Conservation (phyloP, 2,329 filamentous ascomycete genomes). For the Tolypocladium guangdongense region DNA sequence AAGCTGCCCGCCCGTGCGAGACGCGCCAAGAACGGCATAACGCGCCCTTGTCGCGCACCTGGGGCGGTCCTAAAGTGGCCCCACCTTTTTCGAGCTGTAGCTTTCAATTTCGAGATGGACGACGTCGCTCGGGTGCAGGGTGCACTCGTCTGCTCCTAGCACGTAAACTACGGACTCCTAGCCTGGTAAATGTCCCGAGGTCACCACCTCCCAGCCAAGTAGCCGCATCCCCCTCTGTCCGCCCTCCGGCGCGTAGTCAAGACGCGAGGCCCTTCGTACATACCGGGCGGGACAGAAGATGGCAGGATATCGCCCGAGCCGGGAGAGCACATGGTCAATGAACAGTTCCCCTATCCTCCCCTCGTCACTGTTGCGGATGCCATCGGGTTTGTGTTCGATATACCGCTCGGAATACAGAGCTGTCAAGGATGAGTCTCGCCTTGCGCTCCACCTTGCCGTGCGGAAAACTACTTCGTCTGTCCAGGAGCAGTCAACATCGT, state of each 20-base stretch:
- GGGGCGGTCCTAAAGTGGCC: background rate
- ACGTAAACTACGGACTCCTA: background rate
- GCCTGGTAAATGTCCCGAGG: slow-evolving; percentile 27
- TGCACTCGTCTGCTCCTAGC: background rate
- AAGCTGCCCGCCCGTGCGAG: background rate
- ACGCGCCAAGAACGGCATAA: slow-evolving; percentile 12
- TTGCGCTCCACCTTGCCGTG: slow-evolving; percentile 68
- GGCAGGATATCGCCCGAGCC: slow-evolving; percentile 20
- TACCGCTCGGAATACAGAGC: slow-evolving; percentile 71
- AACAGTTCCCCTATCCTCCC: slow-evolving; percentile 22
- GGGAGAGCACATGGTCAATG: slow-evolving; percentile 35
- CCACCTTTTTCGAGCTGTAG: background rate
- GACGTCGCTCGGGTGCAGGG: background rate
- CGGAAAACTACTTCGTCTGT: slow-evolving; percentile 28
- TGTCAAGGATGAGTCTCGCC: slow-evolving; percentile 63
- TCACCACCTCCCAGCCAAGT: slow-evolving; percentile 25
- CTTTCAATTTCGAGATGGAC: background rate
- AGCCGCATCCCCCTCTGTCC: slow-evolving; percentile 14
- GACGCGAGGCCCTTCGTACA: background rate
- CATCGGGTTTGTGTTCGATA: slow-evolving; percentile 31
- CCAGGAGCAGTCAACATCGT: background rate
- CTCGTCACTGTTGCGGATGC: slow-evolving; percentile 16
- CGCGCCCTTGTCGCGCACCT: slow-evolving; percentile 15
- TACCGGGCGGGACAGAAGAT: slow-evolving; percentile 16
- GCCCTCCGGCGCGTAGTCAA: slow-evolving; percentile 5